These are phyloP conservation scores for Colletotrichum endophyticum DNA, from an alignment of 2,329 filamentous ascomycete genomes.

Conservation along the genomic window DNA sequence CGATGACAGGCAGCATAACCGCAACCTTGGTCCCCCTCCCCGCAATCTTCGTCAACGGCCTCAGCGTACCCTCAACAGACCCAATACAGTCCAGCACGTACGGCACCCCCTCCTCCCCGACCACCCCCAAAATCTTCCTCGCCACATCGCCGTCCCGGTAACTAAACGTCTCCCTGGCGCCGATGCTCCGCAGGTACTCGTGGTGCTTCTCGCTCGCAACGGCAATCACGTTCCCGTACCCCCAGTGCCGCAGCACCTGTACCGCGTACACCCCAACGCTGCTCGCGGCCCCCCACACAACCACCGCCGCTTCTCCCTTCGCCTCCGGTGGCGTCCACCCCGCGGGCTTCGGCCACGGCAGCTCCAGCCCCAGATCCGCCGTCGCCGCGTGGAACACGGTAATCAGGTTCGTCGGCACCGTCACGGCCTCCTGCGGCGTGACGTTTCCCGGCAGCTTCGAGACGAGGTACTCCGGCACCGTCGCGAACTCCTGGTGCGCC, in stretches of 20 bases:
- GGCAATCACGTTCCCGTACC: conserved; percentile 54
- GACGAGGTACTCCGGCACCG: conserved; percentile 53
- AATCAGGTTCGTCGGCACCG: conserved; percentile 62
- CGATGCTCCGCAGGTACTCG: conserved; percentile 42
- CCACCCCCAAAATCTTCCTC: conserved; percentile 34
- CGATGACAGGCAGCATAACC: conserved; percentile 64
- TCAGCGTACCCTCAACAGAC: conserved; percentile 48
- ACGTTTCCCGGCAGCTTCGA: conserved; percentile 48
- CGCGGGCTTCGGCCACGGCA: conserved; percentile 61
- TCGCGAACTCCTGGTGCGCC: conserved; percentile 61
- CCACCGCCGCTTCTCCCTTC: conserved; percentile 39
- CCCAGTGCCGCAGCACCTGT: conserved; percentile 57
- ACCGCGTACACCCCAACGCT: conserved; percentile 56
- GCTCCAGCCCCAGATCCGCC: conserved; percentile 53
- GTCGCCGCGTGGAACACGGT: conserved; percentile 62
- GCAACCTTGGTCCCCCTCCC: conserved; percentile 56
- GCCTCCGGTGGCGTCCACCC: conserved; percentile 34
- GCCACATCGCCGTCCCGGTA: conserved; percentile 45
- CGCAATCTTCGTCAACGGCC: conserved; percentile 56
- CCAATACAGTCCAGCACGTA: conserved; percentile 63
- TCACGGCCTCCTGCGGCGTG: conserved; percentile 51
- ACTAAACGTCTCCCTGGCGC: conserved; percentile 52
- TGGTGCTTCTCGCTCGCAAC: conserved; percentile 53
- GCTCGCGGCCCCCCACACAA: conserved; percentile 59
- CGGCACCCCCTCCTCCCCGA: conserved; percentile 35